Base-by-base conservation (phyloP, 23 red algal genomes). In the Gracilaria domingensis region DNA sequence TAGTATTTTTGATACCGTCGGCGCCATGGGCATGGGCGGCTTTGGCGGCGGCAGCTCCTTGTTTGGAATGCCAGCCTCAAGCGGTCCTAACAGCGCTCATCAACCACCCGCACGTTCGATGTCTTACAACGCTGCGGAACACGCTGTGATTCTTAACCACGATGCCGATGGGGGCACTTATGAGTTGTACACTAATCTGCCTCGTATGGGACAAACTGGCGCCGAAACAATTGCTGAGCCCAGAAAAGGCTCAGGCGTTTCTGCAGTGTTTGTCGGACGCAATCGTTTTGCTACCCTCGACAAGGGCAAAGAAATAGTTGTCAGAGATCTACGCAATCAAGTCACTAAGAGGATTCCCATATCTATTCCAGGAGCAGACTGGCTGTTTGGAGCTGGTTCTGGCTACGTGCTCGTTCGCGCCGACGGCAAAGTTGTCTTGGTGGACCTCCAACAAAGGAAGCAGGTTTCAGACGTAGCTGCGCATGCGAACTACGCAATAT, bases 241-340 rank as follows among this genome's bases (percentile, higher is more conserved):
- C 13, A 84, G 94, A 59, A 87, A 90, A 58, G 94, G 94, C 8
- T 82, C 79, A 12, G 97, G 93, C 11, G 75, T 91, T 12, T 83
- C 83, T 26, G 94, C 97, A 29, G 94, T 96, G 66, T 96, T 99
- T 71, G 93, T 99, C 9, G 97, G 97, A 47, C 79, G 94, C 47
- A 96, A 96, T 72, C 94, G 97, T 20, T 96, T 95, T 84, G 93
- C 94, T 14, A 89, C 83, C 21, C 80, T 99, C 32, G 94, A 96
- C 14, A 85, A 93, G 72, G 91, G 86, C 59, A 92, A 83, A 32
- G 90, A 95, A 55, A 91, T 88, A 26, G 62, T 99, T 89, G 79
- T 99, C 30, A 85, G 95, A 66, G 97, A 99, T 69, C 80, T 99
- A 8, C 91, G 83, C 29, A 95, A 99, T 50, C 91, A 89, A 56